Conservation (phyloP, 805 yeast genomes). For the Candida berthetii region DNA sequence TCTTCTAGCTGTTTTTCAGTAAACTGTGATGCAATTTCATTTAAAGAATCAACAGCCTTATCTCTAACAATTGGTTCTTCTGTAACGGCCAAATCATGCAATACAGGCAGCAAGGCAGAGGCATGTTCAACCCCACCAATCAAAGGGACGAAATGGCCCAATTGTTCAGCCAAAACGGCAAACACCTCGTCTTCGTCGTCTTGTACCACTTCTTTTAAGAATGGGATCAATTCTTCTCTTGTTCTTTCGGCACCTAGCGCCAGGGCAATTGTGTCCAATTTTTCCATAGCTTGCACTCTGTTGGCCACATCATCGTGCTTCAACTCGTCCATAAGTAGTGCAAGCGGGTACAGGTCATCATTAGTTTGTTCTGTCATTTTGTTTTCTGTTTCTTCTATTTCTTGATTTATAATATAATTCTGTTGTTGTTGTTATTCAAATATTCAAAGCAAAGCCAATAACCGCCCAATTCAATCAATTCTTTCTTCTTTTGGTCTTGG, state of each 20-base stretch:
- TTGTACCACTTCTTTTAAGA: conserved; percentile 76
- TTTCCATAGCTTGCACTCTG: conserved; percentile 91
- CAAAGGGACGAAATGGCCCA: conserved; percentile 81
- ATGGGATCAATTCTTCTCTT: conserved; percentile 82
- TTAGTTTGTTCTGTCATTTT: conserved; percentile 6
- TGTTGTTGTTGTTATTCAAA: too few species aligned
- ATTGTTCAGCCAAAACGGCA: conserved; percentile 85
- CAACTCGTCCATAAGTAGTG: conserved; percentile 93
- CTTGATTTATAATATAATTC: not conserved
- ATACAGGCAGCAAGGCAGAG: conserved; percentile 45
- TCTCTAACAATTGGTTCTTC: conserved; percentile 97
- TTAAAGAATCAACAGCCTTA: conserved; percentile 83
- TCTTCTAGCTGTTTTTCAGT: conserved; percentile 56
- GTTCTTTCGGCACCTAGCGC: conserved; percentile 95
- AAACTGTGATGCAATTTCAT: conserved; percentile 59
- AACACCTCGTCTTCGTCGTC: conserved; percentile 99
- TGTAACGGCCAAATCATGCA: conserved; percentile 81
- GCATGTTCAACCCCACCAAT: conserved; percentile 79
- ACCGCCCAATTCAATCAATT: too few species aligned
- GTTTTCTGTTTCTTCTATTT: not conserved
- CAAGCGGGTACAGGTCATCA: conserved; percentile 78
- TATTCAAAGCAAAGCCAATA: too few species aligned
- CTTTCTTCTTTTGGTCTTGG: too few species aligned
- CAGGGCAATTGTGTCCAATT: conserved; percentile 87
- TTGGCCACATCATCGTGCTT: conserved; percentile 94